Conservation (phyloP, 768 basidiomycete genomes). For the Leccinum subtestaceum region DNA sequence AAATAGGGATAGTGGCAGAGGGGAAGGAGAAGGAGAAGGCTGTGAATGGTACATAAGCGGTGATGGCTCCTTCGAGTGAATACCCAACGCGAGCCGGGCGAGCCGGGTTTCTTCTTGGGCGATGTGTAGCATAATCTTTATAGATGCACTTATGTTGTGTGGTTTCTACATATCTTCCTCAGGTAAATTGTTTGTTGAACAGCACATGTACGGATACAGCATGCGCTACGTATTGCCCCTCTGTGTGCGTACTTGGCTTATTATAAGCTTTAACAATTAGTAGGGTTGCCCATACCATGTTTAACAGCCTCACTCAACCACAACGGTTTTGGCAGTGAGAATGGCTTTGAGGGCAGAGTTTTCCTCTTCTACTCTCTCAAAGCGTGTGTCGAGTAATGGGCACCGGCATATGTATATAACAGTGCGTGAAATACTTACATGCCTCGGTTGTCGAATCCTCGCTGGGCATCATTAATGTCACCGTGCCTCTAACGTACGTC, state of each 20-base stretch:
- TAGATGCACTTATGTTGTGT: neutral
- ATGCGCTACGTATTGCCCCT: no score
- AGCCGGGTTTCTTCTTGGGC: neutral
- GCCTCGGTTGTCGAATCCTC: neutral
- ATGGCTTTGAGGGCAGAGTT: neutral
- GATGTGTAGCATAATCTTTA: neutral
- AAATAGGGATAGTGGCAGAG: neutral
- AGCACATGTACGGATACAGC: no score
- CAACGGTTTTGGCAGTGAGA: neutral
- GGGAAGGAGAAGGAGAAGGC: neutral
- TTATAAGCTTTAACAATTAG: neutral
- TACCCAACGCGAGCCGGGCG: neutral
- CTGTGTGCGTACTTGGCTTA: neutral
- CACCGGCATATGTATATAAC: neutral
- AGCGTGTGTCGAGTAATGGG: no score
- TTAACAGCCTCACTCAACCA: neutral
- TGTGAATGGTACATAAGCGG: neutral
- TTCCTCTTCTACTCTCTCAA: neutral
- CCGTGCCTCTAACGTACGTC: neutral
- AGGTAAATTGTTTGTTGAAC: no score
- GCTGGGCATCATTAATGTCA: neutral
- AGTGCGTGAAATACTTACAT: neutral
- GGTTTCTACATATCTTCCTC: no score
- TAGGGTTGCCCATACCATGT: neutral
- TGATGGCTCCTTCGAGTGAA: neutral